Conservation (phyloP, 306 rosid species). For the Neltuma alba region DNA sequence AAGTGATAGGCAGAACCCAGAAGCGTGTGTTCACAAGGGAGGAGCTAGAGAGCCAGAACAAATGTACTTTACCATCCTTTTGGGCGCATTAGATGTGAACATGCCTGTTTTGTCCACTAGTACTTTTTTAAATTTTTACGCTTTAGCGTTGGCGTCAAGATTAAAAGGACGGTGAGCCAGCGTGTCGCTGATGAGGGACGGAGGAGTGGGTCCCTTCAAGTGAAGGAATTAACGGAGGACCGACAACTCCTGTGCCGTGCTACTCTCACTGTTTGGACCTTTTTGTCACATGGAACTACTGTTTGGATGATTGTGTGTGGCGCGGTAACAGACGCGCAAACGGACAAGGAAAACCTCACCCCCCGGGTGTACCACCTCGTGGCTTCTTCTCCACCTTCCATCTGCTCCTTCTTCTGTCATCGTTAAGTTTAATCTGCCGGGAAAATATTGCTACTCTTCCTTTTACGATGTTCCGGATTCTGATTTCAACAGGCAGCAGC, state of each 20-base stretch:
- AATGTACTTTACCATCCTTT: background rate
- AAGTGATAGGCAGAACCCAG: background rate
- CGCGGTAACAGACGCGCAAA: background rate
- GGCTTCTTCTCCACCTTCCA: slow-evolving; percentile 22
- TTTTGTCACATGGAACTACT: slow-evolving; percentile 32
- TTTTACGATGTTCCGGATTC: no score
- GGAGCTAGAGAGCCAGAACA: slow-evolving; percentile 13
- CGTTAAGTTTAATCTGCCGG: no score
- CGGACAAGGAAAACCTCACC: background rate
- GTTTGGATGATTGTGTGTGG: background rate
- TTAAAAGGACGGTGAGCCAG: background rate
- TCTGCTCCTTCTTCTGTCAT: background rate
- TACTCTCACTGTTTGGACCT: slow-evolving; percentile 28
- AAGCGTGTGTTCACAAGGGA: background rate
- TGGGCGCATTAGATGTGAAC: slow-evolving; percentile 26
- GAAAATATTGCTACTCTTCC: no score
- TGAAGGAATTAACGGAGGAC: slow-evolving; percentile 2
- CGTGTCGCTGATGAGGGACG: slow-evolving; percentile 12
- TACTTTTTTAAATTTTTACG: background rate
- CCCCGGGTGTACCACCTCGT: background rate
- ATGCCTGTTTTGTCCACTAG: slow-evolving; percentile 9
- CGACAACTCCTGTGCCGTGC: slow-evolving; percentile 22
- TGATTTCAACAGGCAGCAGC: no score
- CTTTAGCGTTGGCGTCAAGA: slow-evolving; percentile 7
- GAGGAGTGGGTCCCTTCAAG: slow-evolving; percentile 30